Base-by-base conservation (phyloP, 116 monocot species). In the Posidonia oceanica region DNA sequence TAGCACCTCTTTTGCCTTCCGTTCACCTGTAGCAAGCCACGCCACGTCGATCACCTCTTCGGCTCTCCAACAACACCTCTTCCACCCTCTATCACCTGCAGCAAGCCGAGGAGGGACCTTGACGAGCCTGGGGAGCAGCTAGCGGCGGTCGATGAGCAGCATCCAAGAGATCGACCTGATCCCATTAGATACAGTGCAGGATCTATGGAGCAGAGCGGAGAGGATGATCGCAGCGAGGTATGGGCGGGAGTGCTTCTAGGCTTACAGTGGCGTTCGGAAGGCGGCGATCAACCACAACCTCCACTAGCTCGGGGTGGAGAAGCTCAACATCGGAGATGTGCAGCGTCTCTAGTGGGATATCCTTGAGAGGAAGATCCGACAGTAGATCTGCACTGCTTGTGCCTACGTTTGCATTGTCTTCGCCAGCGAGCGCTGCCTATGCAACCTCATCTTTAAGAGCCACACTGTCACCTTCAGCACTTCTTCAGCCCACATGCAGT, bases 361-460 rank as follows among this genome's bases (percentile, higher is more conserved):
- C 11, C 69, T 86, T 4, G 86, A 88, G 41, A 7, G 68, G 52
- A 86, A 82, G 79, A 88, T 88, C 63, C 80, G 82, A 2, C 83
- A 80, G 13, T 88, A 88, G 93, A 88, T 29, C 29, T 29, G 29
- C 29, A 74, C 86, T 12, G 86, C 88, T 21, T 60, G 76, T 39
- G 70, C 61, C 36, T 79, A 76, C 70, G 72, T 93, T 52, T 75
- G 86, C 16, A 52, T 86, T 11, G 51, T 93, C 42, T 88, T 93
- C 72, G 73, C 93, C 69, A 82, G 82, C 70, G 93, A 93, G 70
- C 74, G 84, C 40, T 80, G 72, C 7, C 84, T 88, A 61, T 86
- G 76, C 63, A 73, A 84, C 10, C 75, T 12, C 3, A 53, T 91
- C 23, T 91, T 91, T 52, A 74, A 85, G 5, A 69, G 66, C 21